Base-by-base conservation (phyloP, 2,329 filamentous ascomycete species). In the Acrocalymma vagum region DNA sequence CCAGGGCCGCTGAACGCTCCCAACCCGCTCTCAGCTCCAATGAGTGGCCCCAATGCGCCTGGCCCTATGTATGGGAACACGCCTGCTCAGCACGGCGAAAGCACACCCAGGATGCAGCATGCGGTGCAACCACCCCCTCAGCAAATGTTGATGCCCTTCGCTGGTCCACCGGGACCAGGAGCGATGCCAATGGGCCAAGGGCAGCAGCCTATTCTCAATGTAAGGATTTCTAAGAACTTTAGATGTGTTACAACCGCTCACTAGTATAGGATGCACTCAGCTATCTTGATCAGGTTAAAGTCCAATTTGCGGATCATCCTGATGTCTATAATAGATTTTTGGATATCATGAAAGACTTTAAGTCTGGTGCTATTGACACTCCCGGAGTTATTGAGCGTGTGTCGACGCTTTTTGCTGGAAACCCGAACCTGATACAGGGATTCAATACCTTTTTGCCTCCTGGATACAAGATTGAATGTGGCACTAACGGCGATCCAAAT, bases 331-430 rank as follows among this genome's bases (percentile, higher is more conserved):
- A 97, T 63, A 81, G 89, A 24, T 97, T 99, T 60, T 75, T 99
- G 29, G 94, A 99, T 59, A 99, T 99, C 32, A 99, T 99, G 94
- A 99, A 99, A 65, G 94, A 99, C 60, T 99, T 99, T 70, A 99
- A 99, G 73, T 96, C 91, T 60, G 93, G 96, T 73, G 91, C 92
- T 83, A 99, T 99, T 60, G 94, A 99, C 67, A 99, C 94, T 0
- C 94, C 94, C 0, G 94, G 94, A 1, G 94, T 99, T 3, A 99
- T 99, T 56, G 95, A 95, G 61, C 86, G 94, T 32, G 94, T 99
- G 18, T 97, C 94, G 2, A 90, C 91, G 36, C 82, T 99, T 1
- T 99, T 99, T 65, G 92, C 93, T 15, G 94, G 94, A 3, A 93
- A 99, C 61, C 94, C 94, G 3, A 94, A 89, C 64, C 80, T 95